phyloP scores from a whole-genome alignment of 176 grass and related monocot genomes.

The Paspalum notatum region DNA sequence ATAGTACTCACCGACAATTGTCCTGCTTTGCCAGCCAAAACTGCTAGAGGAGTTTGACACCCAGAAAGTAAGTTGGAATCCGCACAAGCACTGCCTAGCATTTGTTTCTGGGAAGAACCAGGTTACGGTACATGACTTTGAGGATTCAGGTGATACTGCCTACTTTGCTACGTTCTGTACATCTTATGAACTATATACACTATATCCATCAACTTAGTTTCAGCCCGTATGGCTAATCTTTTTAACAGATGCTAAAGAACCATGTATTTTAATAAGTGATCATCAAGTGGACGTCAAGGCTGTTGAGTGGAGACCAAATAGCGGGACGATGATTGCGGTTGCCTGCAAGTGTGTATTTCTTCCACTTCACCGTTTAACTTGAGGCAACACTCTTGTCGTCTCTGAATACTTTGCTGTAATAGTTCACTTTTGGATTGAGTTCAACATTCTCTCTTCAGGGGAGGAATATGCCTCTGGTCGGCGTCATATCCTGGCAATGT shows the following conservation, averaged over 20 bases:
- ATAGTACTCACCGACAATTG: not conserved
- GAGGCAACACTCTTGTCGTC: slow-evolving; percentile 23
- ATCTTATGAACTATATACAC: slow-evolving; percentile 12
- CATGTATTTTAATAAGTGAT: slow-evolving; percentile 72
- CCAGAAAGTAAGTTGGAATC: slow-evolving; percentile 83
- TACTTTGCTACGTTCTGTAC: slow-evolving; percentile 22
- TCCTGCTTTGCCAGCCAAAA: slow-evolving; percentile 70
- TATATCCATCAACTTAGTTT: slow-evolving; percentile 5
- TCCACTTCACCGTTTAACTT: slow-evolving; percentile 19
- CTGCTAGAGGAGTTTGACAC: slow-evolving; percentile 67
- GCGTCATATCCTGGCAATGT: slow-evolving; percentile 90
- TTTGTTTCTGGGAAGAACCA: slow-evolving; percentile 84
- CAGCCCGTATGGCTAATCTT: slow-evolving; percentile 9
- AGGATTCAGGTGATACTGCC: slow-evolving; percentile 69
- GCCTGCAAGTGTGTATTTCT: slow-evolving; percentile 73
- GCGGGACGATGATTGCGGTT: slow-evolving; percentile 91
- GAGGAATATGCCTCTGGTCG: slow-evolving; percentile 95
- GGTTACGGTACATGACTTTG: slow-evolving; percentile 73
- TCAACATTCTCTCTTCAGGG: slow-evolving; percentile 49
- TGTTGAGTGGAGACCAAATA: slow-evolving; percentile 91
- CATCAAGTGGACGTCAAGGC: slow-evolving; percentile 74
- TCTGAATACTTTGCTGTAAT: not conserved
- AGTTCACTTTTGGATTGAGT: slow-evolving; percentile 19
- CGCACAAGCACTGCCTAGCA: slow-evolving; percentile 78
- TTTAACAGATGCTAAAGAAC: slow-evolving; percentile 83